Conservation (phyloP, 2,329 filamentous ascomycete genomes). For the Xylariomycetidae sp. region DNA sequence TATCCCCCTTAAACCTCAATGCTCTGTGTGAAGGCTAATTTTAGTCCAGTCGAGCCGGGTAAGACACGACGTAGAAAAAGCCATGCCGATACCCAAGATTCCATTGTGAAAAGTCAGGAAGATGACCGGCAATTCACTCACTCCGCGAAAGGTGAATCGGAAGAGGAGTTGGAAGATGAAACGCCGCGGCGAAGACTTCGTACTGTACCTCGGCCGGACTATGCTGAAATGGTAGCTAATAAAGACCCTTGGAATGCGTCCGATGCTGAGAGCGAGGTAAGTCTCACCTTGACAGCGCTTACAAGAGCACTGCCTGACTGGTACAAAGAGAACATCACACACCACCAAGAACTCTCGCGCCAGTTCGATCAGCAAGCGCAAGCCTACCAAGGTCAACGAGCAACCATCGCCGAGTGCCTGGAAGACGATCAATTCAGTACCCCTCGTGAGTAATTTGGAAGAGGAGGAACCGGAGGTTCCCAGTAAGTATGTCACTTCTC, state of each 20-base stretch:
- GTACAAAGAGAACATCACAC: conserved; percentile 9
- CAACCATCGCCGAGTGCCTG: too few relatives aligned
- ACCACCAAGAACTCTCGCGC: conserved; percentile 10
- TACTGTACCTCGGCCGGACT: conserved; percentile 20
- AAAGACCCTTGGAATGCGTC: conserved; percentile 18
- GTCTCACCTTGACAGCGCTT: not conserved
- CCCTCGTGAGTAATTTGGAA: too few relatives aligned
- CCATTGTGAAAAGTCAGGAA: conserved; percentile 12
- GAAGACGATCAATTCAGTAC: too few relatives aligned
- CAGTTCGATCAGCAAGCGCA: conserved; percentile 8
- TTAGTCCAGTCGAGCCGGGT: too few relatives aligned
- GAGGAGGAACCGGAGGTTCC: too few relatives aligned
- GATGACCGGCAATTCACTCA: conserved; percentile 15
- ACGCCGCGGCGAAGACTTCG: conserved; percentile 18
- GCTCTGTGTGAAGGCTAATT: too few relatives aligned
- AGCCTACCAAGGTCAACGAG: conserved; percentile 13
- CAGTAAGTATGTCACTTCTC: conserved; percentile 18
- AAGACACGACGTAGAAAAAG: too few relatives aligned
- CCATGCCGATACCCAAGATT: too few relatives aligned
- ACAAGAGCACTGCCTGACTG: conserved; percentile 1
- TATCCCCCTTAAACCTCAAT: too few relatives aligned
- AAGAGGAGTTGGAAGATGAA: conserved; percentile 10
- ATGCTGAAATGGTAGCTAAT: conserved; percentile 22
- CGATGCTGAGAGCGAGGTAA: conserved; percentile 17
- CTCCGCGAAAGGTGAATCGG: conserved; percentile 8